A percentile compares a stretch with the other conserved stretches of the same genome.
Evolutionary conservation across 129 eudicot species (phyloP).

Genomic region (Dittrichia graveolens): DNA sequence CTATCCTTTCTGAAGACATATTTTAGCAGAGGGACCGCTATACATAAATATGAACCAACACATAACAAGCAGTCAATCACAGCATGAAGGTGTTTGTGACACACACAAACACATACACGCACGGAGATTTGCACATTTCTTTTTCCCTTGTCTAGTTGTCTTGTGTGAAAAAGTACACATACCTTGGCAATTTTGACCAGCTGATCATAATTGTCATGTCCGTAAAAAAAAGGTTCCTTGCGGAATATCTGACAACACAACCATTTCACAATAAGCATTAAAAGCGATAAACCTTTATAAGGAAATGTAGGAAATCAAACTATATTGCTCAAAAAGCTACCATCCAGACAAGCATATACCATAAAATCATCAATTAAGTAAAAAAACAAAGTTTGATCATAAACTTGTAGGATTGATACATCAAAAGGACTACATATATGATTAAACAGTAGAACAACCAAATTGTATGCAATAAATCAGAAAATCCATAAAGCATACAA

Average conservation of each 20-base stretch:
- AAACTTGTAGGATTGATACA: neutral
- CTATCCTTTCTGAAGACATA: no score
- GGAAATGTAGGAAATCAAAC: neutral
- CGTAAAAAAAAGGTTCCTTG: constrained; percentile 81
- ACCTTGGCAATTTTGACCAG: constrained; percentile 85
- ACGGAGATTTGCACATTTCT: neutral
- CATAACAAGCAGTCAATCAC: neutral
- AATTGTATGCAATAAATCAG: neutral
- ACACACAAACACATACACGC: no score
- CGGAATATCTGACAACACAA: constrained; percentile 70
- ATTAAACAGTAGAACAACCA: neutral
- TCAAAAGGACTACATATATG: neutral
- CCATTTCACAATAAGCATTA: constrained; percentile 25
- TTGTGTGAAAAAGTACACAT: constrained; percentile 15
- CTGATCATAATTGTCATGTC: constrained; percentile 83
- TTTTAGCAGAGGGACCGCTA: no score
- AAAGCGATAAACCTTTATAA: neutral
- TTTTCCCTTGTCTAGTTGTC: neutral
- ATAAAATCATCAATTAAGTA: neutral
- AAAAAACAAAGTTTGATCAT: neutral
- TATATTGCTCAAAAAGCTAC: constrained; percentile 2
- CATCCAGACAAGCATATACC: constrained; percentile 6
- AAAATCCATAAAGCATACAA: neutral
- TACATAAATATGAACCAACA: no score
- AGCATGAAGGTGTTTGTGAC: no score